phyloP scores from a whole-genome alignment of 1,284 basidiomycete genomes.

The Trichosporon sp. region DNA sequence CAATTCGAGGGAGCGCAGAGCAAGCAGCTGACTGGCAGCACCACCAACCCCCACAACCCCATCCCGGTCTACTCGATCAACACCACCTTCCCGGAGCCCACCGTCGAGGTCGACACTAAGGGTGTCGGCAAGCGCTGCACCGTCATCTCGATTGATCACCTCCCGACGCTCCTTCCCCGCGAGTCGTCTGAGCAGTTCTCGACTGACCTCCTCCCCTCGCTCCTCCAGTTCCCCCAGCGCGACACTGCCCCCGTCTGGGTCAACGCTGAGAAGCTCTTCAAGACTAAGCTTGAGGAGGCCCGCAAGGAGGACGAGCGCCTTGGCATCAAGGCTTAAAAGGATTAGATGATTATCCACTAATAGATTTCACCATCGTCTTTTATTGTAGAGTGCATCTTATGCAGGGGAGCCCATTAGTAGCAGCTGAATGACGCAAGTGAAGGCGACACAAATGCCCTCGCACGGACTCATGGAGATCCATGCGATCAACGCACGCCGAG shows the following conservation, averaged over 20 bases:
- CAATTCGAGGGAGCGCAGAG: not conserved
- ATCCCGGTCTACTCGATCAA: constrained; percentile 94
- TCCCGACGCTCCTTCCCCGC: constrained; percentile 84
- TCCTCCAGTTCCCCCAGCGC: constrained; percentile 69
- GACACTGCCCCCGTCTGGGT: constrained; percentile 73
- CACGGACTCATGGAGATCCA: not conserved
- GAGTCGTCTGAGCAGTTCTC: constrained; percentile 98
- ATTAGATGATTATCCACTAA: not conserved
- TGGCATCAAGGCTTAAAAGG: constrained; percentile 32
- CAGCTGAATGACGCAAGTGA: not conserved
- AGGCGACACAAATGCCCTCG: not conserved
- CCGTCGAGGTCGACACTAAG: constrained; percentile 77
- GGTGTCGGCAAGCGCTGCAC: constrained; percentile 55
- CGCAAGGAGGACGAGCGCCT: constrained; percentile 39
- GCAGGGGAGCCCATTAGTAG: not conserved
- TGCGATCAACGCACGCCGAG: not conserved
- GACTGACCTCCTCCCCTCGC: constrained; percentile 76
- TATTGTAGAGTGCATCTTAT: not conserved
- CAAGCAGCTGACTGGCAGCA: constrained; percentile 46
- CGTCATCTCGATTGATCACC: constrained; percentile 95
- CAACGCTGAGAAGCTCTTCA: constrained; percentile 82
- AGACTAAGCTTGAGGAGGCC: constrained; percentile 61
- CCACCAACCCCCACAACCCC: constrained; percentile 97
- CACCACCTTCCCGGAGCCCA: constrained; percentile 91
- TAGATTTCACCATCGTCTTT: not conserved